Evolutionary conservation across 345 rosid species (phyloP).

Genomic region (Populus nigra): DNA sequence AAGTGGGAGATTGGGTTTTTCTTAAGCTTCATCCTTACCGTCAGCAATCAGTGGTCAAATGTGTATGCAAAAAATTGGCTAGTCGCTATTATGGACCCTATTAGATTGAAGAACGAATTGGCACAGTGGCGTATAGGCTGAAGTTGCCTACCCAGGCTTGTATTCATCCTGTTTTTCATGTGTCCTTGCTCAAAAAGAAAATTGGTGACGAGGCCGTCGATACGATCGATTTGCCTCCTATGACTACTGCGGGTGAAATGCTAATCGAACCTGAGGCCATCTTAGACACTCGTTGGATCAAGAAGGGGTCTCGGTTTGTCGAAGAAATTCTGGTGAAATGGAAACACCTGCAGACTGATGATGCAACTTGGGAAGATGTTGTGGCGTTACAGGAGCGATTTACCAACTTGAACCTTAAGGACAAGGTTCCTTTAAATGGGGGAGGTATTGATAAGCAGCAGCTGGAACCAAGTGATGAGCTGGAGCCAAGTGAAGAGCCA

Average conservation of each 20-base stretch:
- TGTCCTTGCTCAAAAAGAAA: too few species aligned
- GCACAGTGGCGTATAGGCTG: too few species aligned
- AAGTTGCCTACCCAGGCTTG: too few species aligned
- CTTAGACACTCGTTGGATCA: background rate
- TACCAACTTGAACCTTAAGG: background rate
- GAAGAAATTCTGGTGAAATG: background rate
- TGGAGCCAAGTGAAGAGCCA: background rate
- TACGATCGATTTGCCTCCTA: too few species aligned
- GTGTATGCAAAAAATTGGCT: too few species aligned
- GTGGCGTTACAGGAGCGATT: background rate
- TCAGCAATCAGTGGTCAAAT: too few species aligned
- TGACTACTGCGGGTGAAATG: background rate
- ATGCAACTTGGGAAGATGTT: background rate
- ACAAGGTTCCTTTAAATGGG: background rate
- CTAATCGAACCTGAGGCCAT: background rate
- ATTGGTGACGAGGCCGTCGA: background rate
- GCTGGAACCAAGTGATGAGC: background rate
- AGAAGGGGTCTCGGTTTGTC: background rate
- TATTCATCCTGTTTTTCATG: too few species aligned
- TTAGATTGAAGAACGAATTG: too few species aligned
- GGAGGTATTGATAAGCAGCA: background rate
- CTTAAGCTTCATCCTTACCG: too few species aligned
- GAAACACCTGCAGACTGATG: background rate
- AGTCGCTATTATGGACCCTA: too few species aligned
- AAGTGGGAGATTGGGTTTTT: too few species aligned